These are phyloP conservation scores for Ganoderma boninense DNA, from an alignment of 1,284 basidiomycete genomes.

Conservation along the genomic window DNA sequence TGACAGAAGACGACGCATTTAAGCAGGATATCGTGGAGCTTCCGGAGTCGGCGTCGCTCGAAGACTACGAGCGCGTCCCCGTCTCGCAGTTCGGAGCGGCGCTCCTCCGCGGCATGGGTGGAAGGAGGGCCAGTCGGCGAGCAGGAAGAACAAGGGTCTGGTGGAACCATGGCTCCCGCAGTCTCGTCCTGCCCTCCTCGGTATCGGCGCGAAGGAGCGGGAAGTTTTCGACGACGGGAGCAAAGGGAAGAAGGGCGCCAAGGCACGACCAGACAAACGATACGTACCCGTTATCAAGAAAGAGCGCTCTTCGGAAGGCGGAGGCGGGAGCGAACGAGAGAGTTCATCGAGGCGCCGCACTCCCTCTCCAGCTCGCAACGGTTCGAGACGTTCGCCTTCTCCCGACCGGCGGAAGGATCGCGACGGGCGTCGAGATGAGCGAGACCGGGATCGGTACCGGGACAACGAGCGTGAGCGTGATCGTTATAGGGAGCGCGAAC, in stretches of 20 bases:
- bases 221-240: conserved; percentile 73
- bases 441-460: conserved; percentile 39
- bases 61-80: conserved; percentile 92
- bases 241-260: conserved; percentile 52
- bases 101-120: conserved; percentile 97
- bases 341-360: conserved; percentile 36
- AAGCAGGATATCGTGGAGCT: conserved; percentile 82
- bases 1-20: conserved; percentile 82
- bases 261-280: conserved; percentile 64
- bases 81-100: conserved; percentile 95
- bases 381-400: conserved; percentile 41
- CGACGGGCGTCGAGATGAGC: conserved; percentile 37
- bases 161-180: conserved; percentile 84
- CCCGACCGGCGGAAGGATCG: conserved; percentile 42
- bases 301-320: conserved; percentile 48
- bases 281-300: conserved; percentile 81
- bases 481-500: background rate
- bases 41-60: conserved; percentile 79
- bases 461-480: conserved; percentile 31
- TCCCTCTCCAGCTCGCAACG: conserved; percentile 33
- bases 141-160: conserved; percentile 55
- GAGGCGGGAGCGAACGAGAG: conserved; percentile 35
- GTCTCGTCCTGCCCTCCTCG: conserved; percentile 83
- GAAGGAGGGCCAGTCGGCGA: conserved; percentile 83
- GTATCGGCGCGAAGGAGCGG: conserved; percentile 90